A percentile compares a stretch with the other conserved stretches of the same genome.
phyloP scores from a whole-genome alignment of 768 basidiomycete genomes.

The Tylopilus vinaceipallidus region DNA sequence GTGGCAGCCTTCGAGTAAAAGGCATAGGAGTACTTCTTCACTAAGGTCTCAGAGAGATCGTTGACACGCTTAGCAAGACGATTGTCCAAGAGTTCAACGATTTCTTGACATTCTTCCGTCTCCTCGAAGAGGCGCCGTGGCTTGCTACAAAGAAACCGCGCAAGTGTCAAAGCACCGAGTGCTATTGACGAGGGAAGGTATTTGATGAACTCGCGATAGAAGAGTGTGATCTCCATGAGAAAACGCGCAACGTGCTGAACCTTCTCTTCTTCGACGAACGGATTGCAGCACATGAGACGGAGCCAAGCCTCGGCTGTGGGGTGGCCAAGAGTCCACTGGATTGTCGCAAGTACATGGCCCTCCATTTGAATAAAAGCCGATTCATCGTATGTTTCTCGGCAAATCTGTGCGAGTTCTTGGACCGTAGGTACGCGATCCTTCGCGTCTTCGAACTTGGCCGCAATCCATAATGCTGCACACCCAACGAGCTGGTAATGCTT shows the following conservation, averaged over 20 bases:
- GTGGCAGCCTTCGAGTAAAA: constrained; percentile 97
- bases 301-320: constrained; percentile 99
- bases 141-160: constrained; percentile 84
- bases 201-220: constrained; percentile 93
- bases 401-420: constrained; percentile 91
- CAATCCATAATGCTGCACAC: constrained; percentile 98
- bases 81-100: constrained; percentile 82
- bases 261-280: constrained; percentile 78
- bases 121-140: constrained; percentile 78
- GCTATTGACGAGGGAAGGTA: constrained; percentile 86
- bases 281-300: constrained; percentile 73
- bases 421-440: constrained; percentile 98
- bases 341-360: constrained; percentile 92
- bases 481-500: constrained; percentile 99
- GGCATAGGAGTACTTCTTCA: constrained; percentile 96
- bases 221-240: constrained; percentile 98
- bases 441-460: constrained; percentile 98
- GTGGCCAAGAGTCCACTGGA: constrained; percentile 95
- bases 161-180: constrained; percentile 82
- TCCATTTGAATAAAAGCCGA: constrained; percentile 99
- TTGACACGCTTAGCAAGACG: constrained; percentile 87
- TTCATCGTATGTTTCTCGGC: constrained; percentile 95
- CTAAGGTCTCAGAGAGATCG: constrained; percentile 90
- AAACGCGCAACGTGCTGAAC: constrained; percentile 96
- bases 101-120: constrained; percentile 77